Percentiles rank a stretch among this genome's conserved stretches.
Conservation (phyloP, 1,284 basidiomycete species). For the Pterulicium gracile region DNA sequence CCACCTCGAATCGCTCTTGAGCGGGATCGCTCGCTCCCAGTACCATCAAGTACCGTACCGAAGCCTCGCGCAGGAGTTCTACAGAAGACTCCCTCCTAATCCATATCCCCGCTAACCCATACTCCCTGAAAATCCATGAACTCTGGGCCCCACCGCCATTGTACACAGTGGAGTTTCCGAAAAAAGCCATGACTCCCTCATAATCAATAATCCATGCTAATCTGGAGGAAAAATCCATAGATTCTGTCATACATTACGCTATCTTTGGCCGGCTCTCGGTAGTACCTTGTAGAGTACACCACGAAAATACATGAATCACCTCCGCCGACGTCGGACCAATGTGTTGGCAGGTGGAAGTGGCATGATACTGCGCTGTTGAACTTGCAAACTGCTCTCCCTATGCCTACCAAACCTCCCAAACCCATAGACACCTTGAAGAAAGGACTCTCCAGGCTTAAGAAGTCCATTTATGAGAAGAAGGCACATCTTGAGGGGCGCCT, state of each 20-base stretch:
- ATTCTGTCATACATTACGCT: background rate
- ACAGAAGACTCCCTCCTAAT: too few relatives aligned
- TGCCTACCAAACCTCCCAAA: background rate
- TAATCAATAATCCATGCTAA: conserved; percentile 11
- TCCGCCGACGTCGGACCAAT: background rate
- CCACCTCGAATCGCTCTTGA: too few relatives aligned
- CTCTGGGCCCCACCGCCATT: conserved; percentile 2
- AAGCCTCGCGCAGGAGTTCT: too few relatives aligned
- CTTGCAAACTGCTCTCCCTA: background rate
- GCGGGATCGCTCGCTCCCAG: too few relatives aligned
- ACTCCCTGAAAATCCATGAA: conserved; percentile 7
- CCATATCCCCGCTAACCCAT: conserved; percentile 11
- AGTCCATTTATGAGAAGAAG: background rate
- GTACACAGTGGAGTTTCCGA: background rate
- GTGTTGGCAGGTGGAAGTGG: background rate
- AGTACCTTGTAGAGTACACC: conserved; percentile 1
- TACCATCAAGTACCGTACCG: too few relatives aligned
- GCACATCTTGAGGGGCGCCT: background rate
- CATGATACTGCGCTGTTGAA: background rate
- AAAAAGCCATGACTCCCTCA: conserved; percentile 11
- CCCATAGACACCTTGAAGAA: background rate
- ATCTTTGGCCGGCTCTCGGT: background rate
- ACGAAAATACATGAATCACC: background rate
- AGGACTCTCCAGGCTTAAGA: background rate
- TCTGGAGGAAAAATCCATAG: conserved; percentile 9